Conservation (phyloP, 1,284 basidiomycete genomes). For the Marasmius tenuissimus region DNA sequence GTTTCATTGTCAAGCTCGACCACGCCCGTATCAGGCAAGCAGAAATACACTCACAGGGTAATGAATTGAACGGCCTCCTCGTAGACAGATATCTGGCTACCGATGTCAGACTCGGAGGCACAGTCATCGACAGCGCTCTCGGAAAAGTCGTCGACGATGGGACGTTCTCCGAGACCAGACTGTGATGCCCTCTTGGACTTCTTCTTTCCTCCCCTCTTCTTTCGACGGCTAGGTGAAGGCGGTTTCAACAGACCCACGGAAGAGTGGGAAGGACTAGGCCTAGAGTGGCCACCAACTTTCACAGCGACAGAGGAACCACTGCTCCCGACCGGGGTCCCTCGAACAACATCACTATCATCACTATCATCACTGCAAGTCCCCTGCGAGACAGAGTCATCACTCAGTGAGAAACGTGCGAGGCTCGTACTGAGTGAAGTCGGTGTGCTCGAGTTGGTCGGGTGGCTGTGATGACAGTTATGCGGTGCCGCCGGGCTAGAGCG, state of each 20-base stretch:
- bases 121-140: constrained; percentile 40
- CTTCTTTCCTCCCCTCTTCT: constrained; percentile 7
- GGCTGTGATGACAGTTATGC: not conserved
- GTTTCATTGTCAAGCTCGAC: too few relatives aligned
- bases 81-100: constrained; percentile 35
- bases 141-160: constrained; percentile 54
- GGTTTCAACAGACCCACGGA: not conserved
- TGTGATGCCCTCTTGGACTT: constrained; percentile 1
- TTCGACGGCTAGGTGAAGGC: not conserved
- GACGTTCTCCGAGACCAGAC: constrained; percentile 33
- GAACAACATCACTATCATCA: not conserved
- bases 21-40: constrained; percentile 1
- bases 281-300: too few relatives aligned
- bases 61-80: constrained; percentile 56
- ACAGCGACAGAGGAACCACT: too few relatives aligned
- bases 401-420: not conserved
- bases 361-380: not conserved
- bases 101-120: constrained; percentile 18
- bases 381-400: not conserved
- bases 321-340: too few relatives aligned
- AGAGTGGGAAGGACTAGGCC: not conserved
- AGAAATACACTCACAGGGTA: constrained; percentile 38
- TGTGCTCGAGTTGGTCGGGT: not conserved
- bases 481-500: not conserved
- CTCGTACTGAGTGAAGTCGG: not conserved